Percentiles rank a stretch among this genome's conserved stretches.
These are phyloP conservation scores for Penstemon barbatus DNA, from an alignment of 257 asterid species.

Conservation along the genomic window DNA sequence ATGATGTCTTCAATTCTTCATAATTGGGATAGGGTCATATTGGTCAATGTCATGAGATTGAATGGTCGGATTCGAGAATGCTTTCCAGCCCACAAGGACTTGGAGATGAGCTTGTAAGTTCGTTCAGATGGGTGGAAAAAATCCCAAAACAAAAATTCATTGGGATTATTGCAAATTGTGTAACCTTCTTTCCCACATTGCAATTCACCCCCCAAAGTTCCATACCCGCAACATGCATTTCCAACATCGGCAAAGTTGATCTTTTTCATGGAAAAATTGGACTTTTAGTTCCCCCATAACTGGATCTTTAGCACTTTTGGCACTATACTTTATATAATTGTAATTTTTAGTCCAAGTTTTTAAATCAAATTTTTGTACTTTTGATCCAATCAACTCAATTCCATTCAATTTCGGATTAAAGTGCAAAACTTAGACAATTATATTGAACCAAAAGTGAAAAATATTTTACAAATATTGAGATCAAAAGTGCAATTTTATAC, in stretches of 20 bases:
- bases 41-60: constrained; percentile 51
- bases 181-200: constrained; percentile 76
- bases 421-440: too few species aligned
- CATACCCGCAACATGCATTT: constrained; percentile 71
- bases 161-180: constrained; percentile 50
- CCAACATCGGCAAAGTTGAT: constrained; percentile 49
- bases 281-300: too few species aligned
- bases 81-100: constrained; percentile 64
- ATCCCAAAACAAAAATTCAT: constrained; percentile 61
- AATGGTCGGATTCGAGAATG: constrained; percentile 48
- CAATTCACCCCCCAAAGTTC: constrained; percentile 54
- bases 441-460: too few species aligned
- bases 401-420: too few species aligned
- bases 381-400: too few species aligned
- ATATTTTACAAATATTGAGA: too few species aligned
- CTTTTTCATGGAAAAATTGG: too few species aligned
- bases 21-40: constrained; percentile 24
- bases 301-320: background rate
- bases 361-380: too few species aligned
- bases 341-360: too few species aligned
- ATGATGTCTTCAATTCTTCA: background rate
- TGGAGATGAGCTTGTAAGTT: constrained; percentile 56
- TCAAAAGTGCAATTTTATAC: too few species aligned
- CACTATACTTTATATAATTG: background rate
- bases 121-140: constrained; percentile 71